Percentiles rank a stretch among this genome's conserved stretches.
Evolutionary conservation across 352 stramenopile species (phyloP).

Genomic region (Pythium inflatum): DNA sequence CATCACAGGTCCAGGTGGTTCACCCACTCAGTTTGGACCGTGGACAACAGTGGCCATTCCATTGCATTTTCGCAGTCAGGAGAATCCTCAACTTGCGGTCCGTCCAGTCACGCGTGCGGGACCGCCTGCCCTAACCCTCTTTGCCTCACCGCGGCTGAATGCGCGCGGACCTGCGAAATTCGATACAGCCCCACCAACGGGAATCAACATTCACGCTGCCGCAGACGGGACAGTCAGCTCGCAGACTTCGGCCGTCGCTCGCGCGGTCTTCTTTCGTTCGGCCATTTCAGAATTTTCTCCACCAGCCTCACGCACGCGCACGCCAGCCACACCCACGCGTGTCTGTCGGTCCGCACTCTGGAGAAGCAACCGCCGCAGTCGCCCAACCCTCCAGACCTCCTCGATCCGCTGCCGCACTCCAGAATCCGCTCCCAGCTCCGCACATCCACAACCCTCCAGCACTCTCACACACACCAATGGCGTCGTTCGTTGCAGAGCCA

Average conservation of each 20-base stretch:
- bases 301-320: conserved; percentile 14
- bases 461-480: no score
- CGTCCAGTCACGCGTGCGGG: conserved; percentile 27
- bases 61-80: no score
- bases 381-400: neutral
- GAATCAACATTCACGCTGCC: conserved; percentile 20
- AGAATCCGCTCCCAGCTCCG: no score
- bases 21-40: neutral
- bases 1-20: neutral
- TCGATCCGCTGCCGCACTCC: no score
- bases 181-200: neutral
- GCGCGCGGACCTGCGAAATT: conserved; percentile 28
- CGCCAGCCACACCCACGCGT: neutral
- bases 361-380: neutral
- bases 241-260: neutral
- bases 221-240: conserved; percentile 20
- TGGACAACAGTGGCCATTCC: no score
- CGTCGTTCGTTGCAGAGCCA: conserved; percentile 16
- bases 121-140: conserved; percentile 11
- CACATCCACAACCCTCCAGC: neutral
- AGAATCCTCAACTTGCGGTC: no score
- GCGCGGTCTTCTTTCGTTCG: conserved; percentile 1
- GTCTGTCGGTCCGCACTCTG: neutral
- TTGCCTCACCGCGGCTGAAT: conserved; percentile 18
- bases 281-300: conserved; percentile 36